Base-by-base conservation (phyloP, 441 rosid genomes). In the Eutrema salsugineum region DNA sequence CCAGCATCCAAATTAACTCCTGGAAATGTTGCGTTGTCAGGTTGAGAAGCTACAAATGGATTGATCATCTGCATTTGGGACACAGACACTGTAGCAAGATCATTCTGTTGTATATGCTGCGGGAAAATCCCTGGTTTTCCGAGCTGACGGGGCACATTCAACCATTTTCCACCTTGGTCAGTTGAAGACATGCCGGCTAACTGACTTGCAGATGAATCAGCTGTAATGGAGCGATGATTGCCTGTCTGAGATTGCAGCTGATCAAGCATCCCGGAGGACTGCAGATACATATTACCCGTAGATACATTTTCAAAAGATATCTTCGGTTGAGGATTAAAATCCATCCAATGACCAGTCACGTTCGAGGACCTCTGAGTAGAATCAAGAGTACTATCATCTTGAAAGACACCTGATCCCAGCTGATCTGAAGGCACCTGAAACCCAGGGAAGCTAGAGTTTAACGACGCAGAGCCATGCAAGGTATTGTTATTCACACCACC, bases 401-500 rank as follows among this genome's bases (percentile, higher is more conserved):
- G 83, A 40, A 51, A 63, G 14, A 72, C 42, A 72, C 75, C 75
- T 47, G 81, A 78, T 60, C 75, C 59, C 50, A 71, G 77, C 56
- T 79, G 81, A 70, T 65, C 68, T 14, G 80, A 77, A 55, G 75
- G 73, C 67, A 78, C 85, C 83, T 76, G 83, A 79, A 85, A 77
- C 63, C 85, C 86, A 57, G 88, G 82, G 53, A 86, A 77, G 65
- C 82, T 66, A 57, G 87, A 72, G 75, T 74, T 78, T 67, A 76
- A 62, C 35, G 83, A 71, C 30, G 79, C 75, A 22, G 82, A 69
- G 61, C 76, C 72, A 33, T 73, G 87, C 73, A 82, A 53, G 76
- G 77, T 16, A 36, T 33, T 80, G 66, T 72, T 66, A 58, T 86
- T 81, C 55, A 43, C 67, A 83, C 86, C 78, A 70, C 73, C 76